phyloP scores from a whole-genome alignment of 331 rosid genomes.

The Spiraea crenata region DNA sequence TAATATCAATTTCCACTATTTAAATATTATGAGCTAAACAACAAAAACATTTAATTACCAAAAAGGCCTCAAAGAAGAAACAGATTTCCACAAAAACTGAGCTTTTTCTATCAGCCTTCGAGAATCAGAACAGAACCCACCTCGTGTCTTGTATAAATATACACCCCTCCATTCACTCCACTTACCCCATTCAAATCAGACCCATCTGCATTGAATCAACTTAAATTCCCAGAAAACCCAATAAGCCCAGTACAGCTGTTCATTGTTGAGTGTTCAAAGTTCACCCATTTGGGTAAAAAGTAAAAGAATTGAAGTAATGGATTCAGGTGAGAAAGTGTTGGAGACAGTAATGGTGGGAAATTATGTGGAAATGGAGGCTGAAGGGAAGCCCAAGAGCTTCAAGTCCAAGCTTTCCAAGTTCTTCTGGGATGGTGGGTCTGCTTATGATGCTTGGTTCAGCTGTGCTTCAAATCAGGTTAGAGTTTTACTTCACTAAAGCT shows the following conservation, averaged over 20 bases:
- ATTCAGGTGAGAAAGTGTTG: conserved; percentile 61
- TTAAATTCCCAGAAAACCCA: no score
- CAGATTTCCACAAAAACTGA: conserved; percentile 36
- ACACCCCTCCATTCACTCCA: conserved; percentile 18
- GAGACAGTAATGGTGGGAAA: conserved; percentile 77
- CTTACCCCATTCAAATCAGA: conserved; percentile 21
- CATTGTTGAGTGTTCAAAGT: background rate
- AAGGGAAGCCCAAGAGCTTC: conserved; percentile 53
- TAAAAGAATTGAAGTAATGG: conserved; percentile 5
- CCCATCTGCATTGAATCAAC: background rate
- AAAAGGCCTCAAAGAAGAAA: conserved; percentile 40
- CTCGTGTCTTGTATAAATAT: conserved; percentile 37
- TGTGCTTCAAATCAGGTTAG: conserved; percentile 97
- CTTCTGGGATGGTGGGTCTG: conserved; percentile 97
- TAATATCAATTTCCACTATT: background rate
- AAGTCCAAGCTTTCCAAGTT: conserved; percentile 64
- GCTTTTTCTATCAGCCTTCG: conserved; percentile 38
- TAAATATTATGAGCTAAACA: conserved; percentile 24
- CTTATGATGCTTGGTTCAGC: conserved; percentile 98
- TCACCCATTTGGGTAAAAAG: background rate
- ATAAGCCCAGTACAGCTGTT: no score
- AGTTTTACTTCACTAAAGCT: no score
- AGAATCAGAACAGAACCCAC: conserved; percentile 35
- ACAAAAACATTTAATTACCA: conserved; percentile 42
- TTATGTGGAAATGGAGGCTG: conserved; percentile 91